Base-by-base conservation (phyloP, 345 rosid species). In the Aethionema arabicum region DNA sequence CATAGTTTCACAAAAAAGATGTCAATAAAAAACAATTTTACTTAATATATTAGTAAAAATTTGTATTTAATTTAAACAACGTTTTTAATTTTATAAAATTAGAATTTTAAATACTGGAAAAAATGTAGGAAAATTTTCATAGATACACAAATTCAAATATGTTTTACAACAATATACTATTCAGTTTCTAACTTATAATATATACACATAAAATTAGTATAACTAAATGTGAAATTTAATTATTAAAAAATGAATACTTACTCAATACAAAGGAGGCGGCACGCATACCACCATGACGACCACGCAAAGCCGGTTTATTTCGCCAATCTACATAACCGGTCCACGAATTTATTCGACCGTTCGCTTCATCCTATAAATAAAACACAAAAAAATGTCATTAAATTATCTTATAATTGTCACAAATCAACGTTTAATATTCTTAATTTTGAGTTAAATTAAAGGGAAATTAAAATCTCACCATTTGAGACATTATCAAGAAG, bases 211-310 rank as follows among this genome's bases (percentile, higher is more conserved):
- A 40, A 4, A 40, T 11, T 40, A 8, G 44, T 21, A n/a, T n/a
- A 44, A 29, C 7, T 5, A 14, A 39, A 63, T n/a, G 1, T 59
- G 42, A 32, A 21, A 6, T 6, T 40, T 2, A 40, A 40, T 2
- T 6, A 12, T 3, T n/a, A 11, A 27, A 3, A 11, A 45, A 11
- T n/a, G 52, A 56, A 55, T 65, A 68, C 83, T 61, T 10, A 87
- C 91, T 85, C 72, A 90, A 72, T 70, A 85, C 84, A 49, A 86
- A 90, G 55, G 86, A 83, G 50, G 95, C 90, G 27, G 91, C 91
- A 51, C 73, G 82, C 82, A 78, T 83, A 80, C 96, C 91, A 6
- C 96, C 96, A 43, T 89, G 91, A 52, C 68, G 77, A 52, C 83
- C 83, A 69, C 76, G 78, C 36, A 69, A 39, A 36, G 89, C 90